Base-by-base conservation (phyloP, 179 eudicot genomes). In the Spergularia azorica region DNA sequence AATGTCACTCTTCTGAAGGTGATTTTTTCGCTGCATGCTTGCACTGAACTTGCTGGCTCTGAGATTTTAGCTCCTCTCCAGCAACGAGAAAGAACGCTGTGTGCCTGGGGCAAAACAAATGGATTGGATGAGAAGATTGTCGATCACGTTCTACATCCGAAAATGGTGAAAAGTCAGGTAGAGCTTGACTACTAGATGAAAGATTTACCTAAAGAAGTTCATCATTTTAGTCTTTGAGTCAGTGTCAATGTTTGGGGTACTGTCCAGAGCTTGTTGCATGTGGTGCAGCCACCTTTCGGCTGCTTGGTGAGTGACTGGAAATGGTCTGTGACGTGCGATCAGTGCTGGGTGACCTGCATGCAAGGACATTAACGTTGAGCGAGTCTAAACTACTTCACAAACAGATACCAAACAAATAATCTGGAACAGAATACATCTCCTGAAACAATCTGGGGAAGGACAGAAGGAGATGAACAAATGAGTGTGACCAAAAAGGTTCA, bases 221-320 rank as follows among this genome's bases (percentile, higher is more conserved):
- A 88, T 89, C 98, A 95, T 91, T 79, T 87, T 95, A 70, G 72
- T 77, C 82, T 95, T 93, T 56, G 97, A 90, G 71, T 93, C 91
- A 10, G 84, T 18, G 76, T 95, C 98, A 63, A 95, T 91, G 62
- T 85, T 87, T 6, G 89, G 73, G 66, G 84, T 81, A 73, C 79
- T 75, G 50, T 93, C 93, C 75, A 95, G 58, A 76, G 98, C 91
- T 81, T 88, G 89, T 70, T 91, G 91, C 97, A 95, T 95, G 82
- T 95, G 98, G 48, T 89, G 86, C 62, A 95, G 80, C 98, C 98
- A 95, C 87, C 98, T 87, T 90, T 91, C 97, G 32, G 97, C 98
- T 11, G 97, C 97, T 82, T 79, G 85, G 71, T 83, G 97, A 59
- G 98, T 91, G 60, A 95, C 97, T 2, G 98, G 88, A 81, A 95